Evolutionary conservation across 2,329 filamentous ascomycete species (phyloP).

Genomic region (Juglanconis juglandina): DNA sequence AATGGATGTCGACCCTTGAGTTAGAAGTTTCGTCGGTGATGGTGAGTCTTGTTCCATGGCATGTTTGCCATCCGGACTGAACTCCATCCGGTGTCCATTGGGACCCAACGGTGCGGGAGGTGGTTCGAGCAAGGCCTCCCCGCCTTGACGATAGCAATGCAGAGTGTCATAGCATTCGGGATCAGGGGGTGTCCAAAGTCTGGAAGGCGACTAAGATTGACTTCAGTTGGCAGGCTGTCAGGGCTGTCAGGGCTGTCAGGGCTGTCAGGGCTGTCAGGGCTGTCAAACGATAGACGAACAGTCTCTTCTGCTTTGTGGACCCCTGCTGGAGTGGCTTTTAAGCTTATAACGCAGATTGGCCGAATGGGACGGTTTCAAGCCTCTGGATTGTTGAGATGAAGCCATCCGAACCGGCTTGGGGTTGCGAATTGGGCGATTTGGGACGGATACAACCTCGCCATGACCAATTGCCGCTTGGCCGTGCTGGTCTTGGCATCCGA

Average conservation of each 20-base stretch:
- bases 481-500: slow-evolving; percentile 32
- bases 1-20: background rate
- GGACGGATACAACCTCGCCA: background rate
- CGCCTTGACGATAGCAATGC: background rate
- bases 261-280: background rate
- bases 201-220: background rate
- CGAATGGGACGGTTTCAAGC: slow-evolving; percentile 1
- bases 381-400: slow-evolving; percentile 12
- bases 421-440: background rate
- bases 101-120: background rate
- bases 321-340: background rate
- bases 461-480: slow-evolving; percentile 22
- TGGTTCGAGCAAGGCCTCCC: slow-evolving; percentile 1
- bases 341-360: background rate
- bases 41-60: background rate
- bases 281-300: background rate
- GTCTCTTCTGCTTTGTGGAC: background rate
- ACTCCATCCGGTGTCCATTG: slow-evolving; percentile 1
- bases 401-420: background rate
- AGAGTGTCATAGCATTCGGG: slow-evolving; percentile 1
- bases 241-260: background rate
- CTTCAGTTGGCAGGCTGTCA: slow-evolving; percentile 10
- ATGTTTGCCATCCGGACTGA: slow-evolving; percentile 10
- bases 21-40: background rate
- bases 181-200: slow-evolving; percentile 1